These are phyloP conservation scores for Elsinoe necatrix DNA, from an alignment of 2,329 filamentous ascomycete species.

Conservation along the genomic window DNA sequence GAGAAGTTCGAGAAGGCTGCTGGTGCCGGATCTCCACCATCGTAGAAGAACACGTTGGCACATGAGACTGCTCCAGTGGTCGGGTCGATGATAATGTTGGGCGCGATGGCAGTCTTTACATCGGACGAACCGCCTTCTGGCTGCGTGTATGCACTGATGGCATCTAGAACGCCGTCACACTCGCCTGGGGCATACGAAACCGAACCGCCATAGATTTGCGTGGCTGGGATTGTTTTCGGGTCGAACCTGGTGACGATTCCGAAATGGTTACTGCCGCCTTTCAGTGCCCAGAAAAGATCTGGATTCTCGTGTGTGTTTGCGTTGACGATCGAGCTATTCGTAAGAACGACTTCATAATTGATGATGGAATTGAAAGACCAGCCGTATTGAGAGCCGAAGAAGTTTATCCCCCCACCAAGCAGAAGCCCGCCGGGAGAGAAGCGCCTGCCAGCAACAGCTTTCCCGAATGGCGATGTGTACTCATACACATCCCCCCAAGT, in stretches of 20 bases:
- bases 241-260: constrained; percentile 32
- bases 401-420: constrained; percentile 24
- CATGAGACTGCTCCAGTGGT: not conserved
- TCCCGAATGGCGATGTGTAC: constrained; percentile 32
- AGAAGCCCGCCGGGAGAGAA: not conserved
- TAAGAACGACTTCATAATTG: constrained; percentile 20
- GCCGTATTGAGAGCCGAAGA: constrained; percentile 23
- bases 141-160: not conserved
- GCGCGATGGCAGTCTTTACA: not conserved
- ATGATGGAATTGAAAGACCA: constrained; percentile 26
- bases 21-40: not conserved
- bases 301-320: constrained; percentile 37
- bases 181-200: not conserved
- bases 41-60: not conserved
- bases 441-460: constrained; percentile 29
- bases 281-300: constrained; percentile 43
- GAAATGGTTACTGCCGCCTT: constrained; percentile 40
- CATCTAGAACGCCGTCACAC: not conserved
- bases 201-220: not conserved
- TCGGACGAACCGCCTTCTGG: not conserved
- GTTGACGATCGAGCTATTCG: constrained; percentile 30
- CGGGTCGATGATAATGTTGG: constrained; percentile 3
- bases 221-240: constrained; percentile 13
- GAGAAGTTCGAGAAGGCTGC: not conserved
- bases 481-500: constrained; percentile 20